Percentiles rank a stretch among this genome's conserved stretches.
Conservation (phyloP, 768 basidiomycete species). For the Boletus patriciae region DNA sequence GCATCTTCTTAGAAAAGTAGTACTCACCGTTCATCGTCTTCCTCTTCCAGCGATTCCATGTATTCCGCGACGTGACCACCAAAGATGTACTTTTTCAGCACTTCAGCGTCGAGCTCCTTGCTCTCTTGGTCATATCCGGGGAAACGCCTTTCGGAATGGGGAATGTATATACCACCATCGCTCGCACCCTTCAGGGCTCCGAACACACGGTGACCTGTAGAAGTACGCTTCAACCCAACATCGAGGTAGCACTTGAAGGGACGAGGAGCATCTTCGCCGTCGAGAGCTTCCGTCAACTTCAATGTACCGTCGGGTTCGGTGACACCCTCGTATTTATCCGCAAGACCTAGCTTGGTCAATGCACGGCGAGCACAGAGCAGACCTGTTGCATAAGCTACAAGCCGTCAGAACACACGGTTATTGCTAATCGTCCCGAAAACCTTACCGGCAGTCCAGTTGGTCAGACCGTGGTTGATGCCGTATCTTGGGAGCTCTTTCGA, state of each 20-base stretch:
- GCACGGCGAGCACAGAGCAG: conserved; percentile 94
- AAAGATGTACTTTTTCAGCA: conserved; percentile 95
- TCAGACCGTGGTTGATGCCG: conserved; percentile 97
- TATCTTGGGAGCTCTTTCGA: conserved; percentile 93
- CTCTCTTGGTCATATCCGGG: conserved; percentile 93
- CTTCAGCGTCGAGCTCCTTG: conserved; percentile 92
- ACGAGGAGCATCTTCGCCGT: conserved; percentile 89
- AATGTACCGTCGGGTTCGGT: conserved; percentile 88
- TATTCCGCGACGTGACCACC: conserved; percentile 99
- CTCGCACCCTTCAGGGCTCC: conserved; percentile 98
- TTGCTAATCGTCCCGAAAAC: not conserved
- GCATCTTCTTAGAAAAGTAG: not conserved
- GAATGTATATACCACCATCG: conserved; percentile 97
- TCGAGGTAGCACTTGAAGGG: conserved; percentile 99
- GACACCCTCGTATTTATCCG: conserved; percentile 97
- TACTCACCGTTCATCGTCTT: conserved; percentile 91
- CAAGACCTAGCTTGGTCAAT: conserved; percentile 90
- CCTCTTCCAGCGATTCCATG: conserved; percentile 99
- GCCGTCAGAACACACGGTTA: conserved; percentile 3
- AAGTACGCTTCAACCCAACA: conserved; percentile 96
- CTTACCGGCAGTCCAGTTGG: conserved; percentile 96
- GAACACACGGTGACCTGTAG: conserved; percentile 96
- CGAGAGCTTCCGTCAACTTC: conserved; percentile 77
- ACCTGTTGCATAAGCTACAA: conserved; percentile 91
- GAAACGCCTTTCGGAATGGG: conserved; percentile 97